Percentiles rank a stretch among this genome's conserved stretches.
phyloP scores from a whole-genome alignment of 2,329 filamentous ascomycete species.

The Triangularia setosa region DNA sequence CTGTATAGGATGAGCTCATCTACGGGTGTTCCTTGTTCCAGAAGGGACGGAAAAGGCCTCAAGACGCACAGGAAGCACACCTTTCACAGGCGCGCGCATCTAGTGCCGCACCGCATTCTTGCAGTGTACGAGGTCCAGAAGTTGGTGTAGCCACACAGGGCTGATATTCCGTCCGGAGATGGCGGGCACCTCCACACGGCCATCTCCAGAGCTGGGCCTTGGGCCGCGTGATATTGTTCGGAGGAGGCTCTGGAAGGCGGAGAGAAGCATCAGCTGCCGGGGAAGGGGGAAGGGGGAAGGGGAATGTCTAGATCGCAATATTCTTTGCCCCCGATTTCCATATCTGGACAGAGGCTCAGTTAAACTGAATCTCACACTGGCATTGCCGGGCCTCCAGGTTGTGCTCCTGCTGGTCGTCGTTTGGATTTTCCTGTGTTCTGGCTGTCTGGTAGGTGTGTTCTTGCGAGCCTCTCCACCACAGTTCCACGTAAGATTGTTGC shows the following conservation, averaged over 20 bases:
- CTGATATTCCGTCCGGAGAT: neutral
- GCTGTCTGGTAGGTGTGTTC: neutral
- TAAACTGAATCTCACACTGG: too few species aligned
- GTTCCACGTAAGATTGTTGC: neutral
- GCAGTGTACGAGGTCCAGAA: neutral
- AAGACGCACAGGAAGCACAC: neutral
- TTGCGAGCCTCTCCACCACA: neutral
- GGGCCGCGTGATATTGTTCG: neutral
- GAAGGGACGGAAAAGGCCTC: neutral
- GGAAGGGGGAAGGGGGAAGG: neutral
- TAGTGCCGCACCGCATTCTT: neutral
- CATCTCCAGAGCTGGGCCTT: too few species aligned
- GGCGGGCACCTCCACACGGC: neutral
- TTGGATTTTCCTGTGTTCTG: neutral
- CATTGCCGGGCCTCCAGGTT: neutral
- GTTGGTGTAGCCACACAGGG: constrained; percentile 1
- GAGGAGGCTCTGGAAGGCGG: neutral
- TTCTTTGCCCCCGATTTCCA: neutral
- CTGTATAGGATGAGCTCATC: neutral
- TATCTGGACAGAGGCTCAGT: neutral
- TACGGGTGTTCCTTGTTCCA: neutral
- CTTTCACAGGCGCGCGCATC: neutral
- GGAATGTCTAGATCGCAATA: neutral
- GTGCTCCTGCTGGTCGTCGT: neutral
- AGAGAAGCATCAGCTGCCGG: neutral